These are phyloP conservation scores for Eucalyptus microcorys DNA, from an alignment of 345 rosid species.

Conservation along the genomic window DNA sequence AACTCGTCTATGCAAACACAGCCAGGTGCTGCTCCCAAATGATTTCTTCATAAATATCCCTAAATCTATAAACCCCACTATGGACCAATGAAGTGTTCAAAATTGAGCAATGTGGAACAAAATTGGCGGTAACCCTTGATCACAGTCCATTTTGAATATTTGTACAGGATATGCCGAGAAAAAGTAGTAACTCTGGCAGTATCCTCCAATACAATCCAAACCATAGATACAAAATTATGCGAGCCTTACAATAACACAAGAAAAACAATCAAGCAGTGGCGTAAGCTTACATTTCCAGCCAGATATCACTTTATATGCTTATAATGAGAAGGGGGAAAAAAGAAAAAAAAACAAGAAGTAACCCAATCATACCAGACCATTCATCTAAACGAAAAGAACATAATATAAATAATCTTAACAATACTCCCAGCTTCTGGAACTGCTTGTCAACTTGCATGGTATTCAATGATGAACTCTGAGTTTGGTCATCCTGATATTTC, in stretches of 20 bases:
- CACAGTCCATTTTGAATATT: background rate
- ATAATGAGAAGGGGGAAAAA: background rate
- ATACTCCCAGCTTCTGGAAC: conserved; percentile 72
- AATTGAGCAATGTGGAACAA: background rate
- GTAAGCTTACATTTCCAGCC: background rate
- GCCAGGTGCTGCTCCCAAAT: background rate
- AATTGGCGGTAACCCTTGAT: background rate
- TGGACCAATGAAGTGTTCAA: background rate
- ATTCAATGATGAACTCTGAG: conserved; percentile 23
- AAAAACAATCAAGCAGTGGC: background rate
- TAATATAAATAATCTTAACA: background rate
- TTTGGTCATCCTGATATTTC: conserved; percentile 27
- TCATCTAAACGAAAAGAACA: background rate
- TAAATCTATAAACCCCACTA: background rate
- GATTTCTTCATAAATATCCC: background rate
- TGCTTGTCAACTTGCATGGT: conserved; percentile 51
- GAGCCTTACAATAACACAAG: background rate
- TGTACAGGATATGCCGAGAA: background rate
- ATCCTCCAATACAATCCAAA: background rate
- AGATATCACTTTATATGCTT: background rate
- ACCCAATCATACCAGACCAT: background rate
- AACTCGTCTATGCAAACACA: background rate
- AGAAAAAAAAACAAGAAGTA: background rate
- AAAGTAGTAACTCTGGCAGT: background rate
- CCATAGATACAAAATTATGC: background rate